phyloP scores from a whole-genome alignment of 2,329 filamentous ascomycete genomes.

The Escovopsis sp. region DNA sequence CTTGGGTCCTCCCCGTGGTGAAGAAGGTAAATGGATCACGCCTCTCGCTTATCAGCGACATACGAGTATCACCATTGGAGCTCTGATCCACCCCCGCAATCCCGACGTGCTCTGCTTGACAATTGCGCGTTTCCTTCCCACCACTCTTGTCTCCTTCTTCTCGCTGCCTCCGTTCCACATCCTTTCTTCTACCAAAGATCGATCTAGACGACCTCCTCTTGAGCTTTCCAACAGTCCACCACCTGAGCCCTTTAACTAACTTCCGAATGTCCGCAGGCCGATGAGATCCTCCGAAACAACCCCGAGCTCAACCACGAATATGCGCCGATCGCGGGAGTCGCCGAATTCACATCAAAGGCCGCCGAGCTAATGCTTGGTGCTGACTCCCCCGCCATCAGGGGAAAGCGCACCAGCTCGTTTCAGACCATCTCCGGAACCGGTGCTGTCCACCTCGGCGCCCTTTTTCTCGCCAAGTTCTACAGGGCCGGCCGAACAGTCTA shows the following conservation, averaged over 20 bases:
- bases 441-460: constrained; percentile 80
- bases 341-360: constrained; percentile 74
- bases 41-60: not conserved
- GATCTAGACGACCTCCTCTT: too few relatives aligned
- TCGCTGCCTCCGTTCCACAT: too few relatives aligned
- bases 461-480: constrained; percentile 93
- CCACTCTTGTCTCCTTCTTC: too few relatives aligned
- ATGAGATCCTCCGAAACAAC: constrained; percentile 76
- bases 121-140: too few relatives aligned
- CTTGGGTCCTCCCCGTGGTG: constrained; percentile 91
- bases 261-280: constrained; percentile 45
- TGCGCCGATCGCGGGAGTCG: constrained; percentile 82
- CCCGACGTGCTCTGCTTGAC: too few relatives aligned
- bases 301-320: constrained; percentile 96
- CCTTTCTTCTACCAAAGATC: too few relatives aligned
- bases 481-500: constrained; percentile 61
- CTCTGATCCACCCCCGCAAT: too few relatives aligned
- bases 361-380: constrained; percentile 77
- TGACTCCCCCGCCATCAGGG: constrained; percentile 65
- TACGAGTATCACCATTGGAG: too few relatives aligned
- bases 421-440: constrained; percentile 98
- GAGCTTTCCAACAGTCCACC: too few relatives aligned
- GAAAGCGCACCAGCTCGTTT: constrained; percentile 67
- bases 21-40: constrained; percentile 55
- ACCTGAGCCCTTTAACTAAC: too few relatives aligned